Conservation (phyloP, 306 rosid genomes). For the Cercis canadensis region DNA sequence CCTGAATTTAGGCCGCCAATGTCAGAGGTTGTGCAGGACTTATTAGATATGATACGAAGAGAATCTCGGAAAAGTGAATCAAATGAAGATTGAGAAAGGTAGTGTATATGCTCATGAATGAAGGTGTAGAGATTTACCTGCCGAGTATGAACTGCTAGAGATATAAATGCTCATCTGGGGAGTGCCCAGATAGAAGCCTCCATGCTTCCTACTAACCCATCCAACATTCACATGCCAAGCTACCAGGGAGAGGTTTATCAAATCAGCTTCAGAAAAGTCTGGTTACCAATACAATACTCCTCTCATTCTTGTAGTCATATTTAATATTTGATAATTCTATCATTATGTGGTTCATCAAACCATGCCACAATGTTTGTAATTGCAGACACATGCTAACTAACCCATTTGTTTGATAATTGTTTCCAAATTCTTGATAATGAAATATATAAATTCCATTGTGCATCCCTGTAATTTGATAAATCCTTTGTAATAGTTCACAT, state of each 20-base stretch:
- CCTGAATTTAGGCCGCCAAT: slow-evolving; percentile 94
- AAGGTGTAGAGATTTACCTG: slow-evolving; percentile 40
- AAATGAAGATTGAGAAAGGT: slow-evolving; percentile 58
- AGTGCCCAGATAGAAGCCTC: slow-evolving; percentile 32
- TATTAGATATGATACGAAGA: slow-evolving; percentile 76
- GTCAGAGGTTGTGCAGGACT: slow-evolving; percentile 92
- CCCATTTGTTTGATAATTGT: slow-evolving; percentile 57
- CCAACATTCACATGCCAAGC: slow-evolving; percentile 37
- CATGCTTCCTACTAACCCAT: slow-evolving; percentile 43
- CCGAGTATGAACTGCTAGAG: slow-evolving; percentile 34
- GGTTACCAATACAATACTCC: slow-evolving; percentile 24
- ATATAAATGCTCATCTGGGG: slow-evolving; percentile 14
- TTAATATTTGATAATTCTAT: slow-evolving; percentile 35
- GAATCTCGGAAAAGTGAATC: slow-evolving; percentile 67
- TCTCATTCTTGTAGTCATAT: slow-evolving; percentile 37
- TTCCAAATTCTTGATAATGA: slow-evolving; percentile 49
- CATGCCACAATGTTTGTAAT: slow-evolving; percentile 35
- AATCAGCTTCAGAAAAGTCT: slow-evolving; percentile 21
- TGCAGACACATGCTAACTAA: slow-evolving; percentile 44
- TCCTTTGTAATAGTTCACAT: slow-evolving; percentile 32
- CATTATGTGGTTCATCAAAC: slow-evolving; percentile 28
- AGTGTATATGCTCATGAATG: slow-evolving; percentile 23
- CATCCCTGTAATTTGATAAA: slow-evolving; percentile 26
- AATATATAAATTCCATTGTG: slow-evolving; percentile 29
- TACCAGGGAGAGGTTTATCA: slow-evolving; percentile 28